phyloP scores from a whole-genome alignment of 2,329 filamentous ascomycete genomes.

The Coniella lustricola region DNA sequence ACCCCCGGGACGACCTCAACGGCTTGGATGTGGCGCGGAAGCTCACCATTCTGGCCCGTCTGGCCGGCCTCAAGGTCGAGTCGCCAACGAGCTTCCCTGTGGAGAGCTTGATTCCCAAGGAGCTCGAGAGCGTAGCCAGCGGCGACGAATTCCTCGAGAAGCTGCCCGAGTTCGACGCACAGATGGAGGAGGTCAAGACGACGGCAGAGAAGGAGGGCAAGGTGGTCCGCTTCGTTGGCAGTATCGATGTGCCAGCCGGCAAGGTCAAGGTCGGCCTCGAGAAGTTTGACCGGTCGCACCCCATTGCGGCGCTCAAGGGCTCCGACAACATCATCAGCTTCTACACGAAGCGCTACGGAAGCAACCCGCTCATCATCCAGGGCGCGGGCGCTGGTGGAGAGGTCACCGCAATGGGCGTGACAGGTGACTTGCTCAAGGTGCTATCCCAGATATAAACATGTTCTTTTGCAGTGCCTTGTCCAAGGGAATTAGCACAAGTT shows the following conservation, averaged over 20 bases:
- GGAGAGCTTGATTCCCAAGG: conserved; percentile 83
- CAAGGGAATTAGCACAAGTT: not conserved
- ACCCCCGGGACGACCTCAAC: conserved; percentile 80
- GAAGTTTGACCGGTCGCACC: conserved; percentile 79
- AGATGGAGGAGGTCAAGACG: conserved; percentile 85
- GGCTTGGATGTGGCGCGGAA: conserved; percentile 91
- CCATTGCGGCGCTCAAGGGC: conserved; percentile 90
- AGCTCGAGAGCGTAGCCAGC: conserved; percentile 68
- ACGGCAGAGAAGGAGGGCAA: conserved; percentile 82
- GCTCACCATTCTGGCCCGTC: conserved; percentile 83
- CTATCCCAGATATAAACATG: conserved; percentile 55
- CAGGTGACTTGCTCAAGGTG: conserved; percentile 87
- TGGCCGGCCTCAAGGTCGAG: conserved; percentile 75
- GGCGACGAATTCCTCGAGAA: conserved; percentile 81
- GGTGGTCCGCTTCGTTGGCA: conserved; percentile 89
- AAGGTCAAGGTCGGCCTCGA: conserved; percentile 87
- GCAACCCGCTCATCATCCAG: conserved; percentile 87
- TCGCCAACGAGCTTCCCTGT: conserved; percentile 87
- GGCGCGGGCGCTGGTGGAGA: conserved; percentile 91
- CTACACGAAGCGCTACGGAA: conserved; percentile 90
- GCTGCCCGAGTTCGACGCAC: conserved; percentile 74
- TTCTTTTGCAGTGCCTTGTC: not conserved
- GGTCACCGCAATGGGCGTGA: conserved; percentile 96
- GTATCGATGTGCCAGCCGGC: conserved; percentile 75
- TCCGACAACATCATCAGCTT: conserved; percentile 99